Evolutionary conservation across 2,329 filamentous ascomycete genomes (phyloP), one percentile per base, ranked within the genome.

Genomic region (Fusarium pseudograminearum): DNA sequence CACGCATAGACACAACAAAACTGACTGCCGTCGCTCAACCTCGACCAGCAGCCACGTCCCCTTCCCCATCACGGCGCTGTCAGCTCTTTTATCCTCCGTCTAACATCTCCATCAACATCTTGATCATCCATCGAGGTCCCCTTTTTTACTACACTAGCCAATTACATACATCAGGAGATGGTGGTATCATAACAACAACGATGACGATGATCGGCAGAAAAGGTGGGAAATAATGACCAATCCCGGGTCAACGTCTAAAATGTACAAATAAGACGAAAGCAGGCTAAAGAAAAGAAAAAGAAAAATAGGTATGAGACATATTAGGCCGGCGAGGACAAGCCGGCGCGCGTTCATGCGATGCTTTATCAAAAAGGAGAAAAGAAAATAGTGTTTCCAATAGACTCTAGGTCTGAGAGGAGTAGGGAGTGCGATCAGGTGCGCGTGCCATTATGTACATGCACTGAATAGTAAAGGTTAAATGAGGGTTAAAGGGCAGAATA

Each of bases 171-270:
- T 71, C 73, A 73, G 69, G 67, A 78, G 65, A 76, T 78, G 74
- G 63, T 77, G 73, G 68, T 73, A 75, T 78, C 75, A 72, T 73
- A 74, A 65, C 55, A 72, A 75, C 67, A 65, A 64, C 72, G 68
- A 67, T 66, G 47, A 61, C 70, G 69, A 66, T 57, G 46, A 67
- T 65, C 61, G 44, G 67, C 70, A 71, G 31, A 63, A 69, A 76
- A 57, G 64, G 56, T 52, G 50, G 54, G 62, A 61, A 61, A 65
- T 71, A 72, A 47, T 58, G 73, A 72, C 76, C 76, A 71, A 67
- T 73, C 76, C 73, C 67, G 73, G 74, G 74, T 73, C 74, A 59
- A 60, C 65, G 69, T 78, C 77, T 79, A 78, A 72, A 76, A 79
- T 79, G 73, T 78, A 79, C 74, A 77, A 59, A 63, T 74, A 76